Conservation (phyloP, 2,329 filamentous ascomycete species). For the Emergomyces pasteurianus region DNA sequence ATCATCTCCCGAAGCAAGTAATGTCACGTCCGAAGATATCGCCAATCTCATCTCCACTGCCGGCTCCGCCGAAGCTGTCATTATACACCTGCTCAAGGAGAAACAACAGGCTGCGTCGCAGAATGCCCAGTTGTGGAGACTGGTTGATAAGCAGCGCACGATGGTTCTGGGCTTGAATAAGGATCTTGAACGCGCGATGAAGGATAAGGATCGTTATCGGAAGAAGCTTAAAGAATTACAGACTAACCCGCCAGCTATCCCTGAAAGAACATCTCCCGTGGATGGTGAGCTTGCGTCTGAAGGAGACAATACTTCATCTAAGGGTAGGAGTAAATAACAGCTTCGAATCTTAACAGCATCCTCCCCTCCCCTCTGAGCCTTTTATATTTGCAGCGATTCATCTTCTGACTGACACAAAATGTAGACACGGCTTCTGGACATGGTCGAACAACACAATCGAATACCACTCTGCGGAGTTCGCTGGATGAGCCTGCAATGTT, state of each 20-base stretch:
- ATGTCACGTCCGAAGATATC: constrained; percentile 60
- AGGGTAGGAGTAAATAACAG: not conserved
- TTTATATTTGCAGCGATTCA: not conserved
- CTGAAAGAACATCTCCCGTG: not conserved
- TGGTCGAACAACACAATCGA: not conserved
- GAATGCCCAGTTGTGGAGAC: constrained; percentile 83
- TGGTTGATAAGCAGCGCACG: constrained; percentile 90
- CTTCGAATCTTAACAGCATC: not conserved
- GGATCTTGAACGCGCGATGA: constrained; percentile 78
- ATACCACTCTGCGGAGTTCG: not conserved
- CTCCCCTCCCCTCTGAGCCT: too few relatives aligned
- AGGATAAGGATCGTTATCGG: constrained; percentile 89
- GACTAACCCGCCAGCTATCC: constrained; percentile 5
- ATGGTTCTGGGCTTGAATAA: constrained; percentile 93
- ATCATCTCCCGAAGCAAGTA: constrained; percentile 43
- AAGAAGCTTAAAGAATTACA: constrained; percentile 74
- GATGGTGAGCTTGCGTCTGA: not conserved
- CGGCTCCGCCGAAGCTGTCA: constrained; percentile 78
- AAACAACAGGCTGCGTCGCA: constrained; percentile 81
- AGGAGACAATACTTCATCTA: not conserved
- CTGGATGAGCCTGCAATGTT: not conserved
- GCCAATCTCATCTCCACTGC: constrained; percentile 67
- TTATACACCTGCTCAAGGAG: constrained; percentile 79
- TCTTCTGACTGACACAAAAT: not conserved
- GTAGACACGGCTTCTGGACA: not conserved